These are phyloP conservation scores for Leishmania aethiopica DNA, from an alignment of 208 protist genomes.

Conservation along the genomic window DNA sequence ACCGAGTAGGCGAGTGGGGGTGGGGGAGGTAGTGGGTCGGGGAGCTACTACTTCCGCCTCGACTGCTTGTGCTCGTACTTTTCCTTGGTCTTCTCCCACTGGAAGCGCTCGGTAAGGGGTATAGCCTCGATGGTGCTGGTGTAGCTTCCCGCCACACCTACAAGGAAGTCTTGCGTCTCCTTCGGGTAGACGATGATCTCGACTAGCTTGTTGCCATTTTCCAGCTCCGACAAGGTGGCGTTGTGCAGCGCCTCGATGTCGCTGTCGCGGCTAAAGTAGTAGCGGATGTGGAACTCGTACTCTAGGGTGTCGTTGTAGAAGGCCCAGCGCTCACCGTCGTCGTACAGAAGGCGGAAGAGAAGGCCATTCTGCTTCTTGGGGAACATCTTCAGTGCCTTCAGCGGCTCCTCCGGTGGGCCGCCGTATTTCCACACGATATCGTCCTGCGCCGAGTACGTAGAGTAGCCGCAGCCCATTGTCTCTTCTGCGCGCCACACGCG, in stretches of 20 bases:
- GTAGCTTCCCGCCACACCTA: slow-evolving; percentile 68
- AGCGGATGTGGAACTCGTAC: slow-evolving; percentile 78
- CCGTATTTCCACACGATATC: slow-evolving; percentile 77
- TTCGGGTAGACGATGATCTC: slow-evolving; percentile 76
- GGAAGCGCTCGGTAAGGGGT: slow-evolving; percentile 57
- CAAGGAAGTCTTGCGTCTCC: slow-evolving; percentile 71
- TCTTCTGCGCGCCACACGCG: slow-evolving; percentile 10
- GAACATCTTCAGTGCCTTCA: slow-evolving; percentile 74
- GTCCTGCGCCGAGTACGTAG: slow-evolving; percentile 62
- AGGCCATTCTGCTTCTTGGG: slow-evolving; percentile 69
- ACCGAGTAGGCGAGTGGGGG: neutral
- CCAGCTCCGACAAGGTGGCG: slow-evolving; percentile 58
- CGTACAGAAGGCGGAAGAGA: slow-evolving; percentile 67
- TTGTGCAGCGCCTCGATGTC: slow-evolving; percentile 60
- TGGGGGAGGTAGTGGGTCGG: neutral
- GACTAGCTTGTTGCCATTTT: slow-evolving; percentile 62
- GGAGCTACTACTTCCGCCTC: slow-evolving; percentile 1
- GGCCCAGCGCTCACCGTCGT: slow-evolving; percentile 63
- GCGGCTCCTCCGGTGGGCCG: slow-evolving; percentile 46
- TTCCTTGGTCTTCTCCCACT: slow-evolving; percentile 59
- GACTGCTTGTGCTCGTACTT: slow-evolving; percentile 28
- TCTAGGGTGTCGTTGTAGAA: slow-evolving; percentile 82
- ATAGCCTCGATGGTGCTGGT: slow-evolving; percentile 76
- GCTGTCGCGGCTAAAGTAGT: slow-evolving; percentile 60
- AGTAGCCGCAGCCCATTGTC: slow-evolving; percentile 72